Evolutionary conservation across 208 protist genomes (phyloP), one percentile per base, ranked within the genome.

Genomic region (Acanthamoeba quina): DNA sequence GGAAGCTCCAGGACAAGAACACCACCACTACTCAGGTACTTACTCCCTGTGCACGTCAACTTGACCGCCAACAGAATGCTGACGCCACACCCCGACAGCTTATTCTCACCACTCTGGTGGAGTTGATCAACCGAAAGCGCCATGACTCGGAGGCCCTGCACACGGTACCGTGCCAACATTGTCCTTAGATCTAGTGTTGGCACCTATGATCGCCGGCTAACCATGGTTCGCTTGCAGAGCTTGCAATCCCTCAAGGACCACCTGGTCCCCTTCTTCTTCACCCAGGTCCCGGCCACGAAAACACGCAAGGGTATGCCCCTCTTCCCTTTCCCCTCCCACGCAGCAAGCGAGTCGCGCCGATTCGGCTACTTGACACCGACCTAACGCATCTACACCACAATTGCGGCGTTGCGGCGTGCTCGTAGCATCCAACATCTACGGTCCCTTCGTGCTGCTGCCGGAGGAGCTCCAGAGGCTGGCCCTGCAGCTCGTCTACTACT

Each of bases 181-280:
- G 2, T 34, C 19, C 0, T 21, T 37, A 0, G 17, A 76, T 31
- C 37, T 80, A 29, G n/a, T n/a, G 21, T 66, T 85, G 47, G 34
- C 49, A 29, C 34, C 17, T 52, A 29, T n/a, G 6, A 11, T 82
- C 34, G 29, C 24, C 11, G 1, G 44, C 44, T 49, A 49, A 49
- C 11, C 11, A 49, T 49, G 5, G 44, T 49, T 26, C 29, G 26
- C 29, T 37, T 47, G 0, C 44, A 76, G 62, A 68, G 85, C 47
- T 56, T 91, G 37, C 60, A 91, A 37, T 91, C 54, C 24, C 85
- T 91, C 26, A 68, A 91, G 85, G 54, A 76, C 15, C 85, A 91
- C 85, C 15, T 91, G 85, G 62, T 91, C 21, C 85, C 85, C 11
- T 91, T 91, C 85, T 91, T 91, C 60, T 91, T 91, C 60, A 74